A percentile compares a stretch with the other conserved stretches of the same genome.
phyloP scores from a whole-genome alignment of 345 rosid genomes.

The Toxicodendron radicans region DNA sequence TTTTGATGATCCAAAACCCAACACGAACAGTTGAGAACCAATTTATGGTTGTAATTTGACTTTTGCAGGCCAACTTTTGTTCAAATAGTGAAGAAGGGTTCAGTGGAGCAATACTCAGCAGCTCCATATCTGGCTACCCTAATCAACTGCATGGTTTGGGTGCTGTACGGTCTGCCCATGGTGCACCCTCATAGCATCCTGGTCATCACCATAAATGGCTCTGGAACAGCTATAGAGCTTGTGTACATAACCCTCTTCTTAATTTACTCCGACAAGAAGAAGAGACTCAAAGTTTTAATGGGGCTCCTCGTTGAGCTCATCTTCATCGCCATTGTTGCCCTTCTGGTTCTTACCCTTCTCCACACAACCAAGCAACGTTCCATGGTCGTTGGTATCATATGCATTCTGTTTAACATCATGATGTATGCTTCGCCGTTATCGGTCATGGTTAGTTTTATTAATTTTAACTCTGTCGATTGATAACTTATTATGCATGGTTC shows the following conservation, averaged over 20 bases:
- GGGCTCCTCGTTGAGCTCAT: conserved; percentile 36
- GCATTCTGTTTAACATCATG: conserved; percentile 60
- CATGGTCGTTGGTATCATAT: conserved; percentile 52
- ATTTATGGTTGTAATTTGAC: too few species aligned
- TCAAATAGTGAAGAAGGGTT: conserved; percentile 58
- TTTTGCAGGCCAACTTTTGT: conserved; percentile 75
- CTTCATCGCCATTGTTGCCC: conserved; percentile 32
- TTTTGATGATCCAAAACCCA: too few species aligned
- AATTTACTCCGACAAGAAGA: conserved; percentile 38
- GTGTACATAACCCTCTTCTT: conserved; percentile 49
- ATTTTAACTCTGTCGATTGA: conserved; percentile 6
- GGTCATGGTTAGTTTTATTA: conserved; percentile 61
- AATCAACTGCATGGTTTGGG: conserved; percentile 81
- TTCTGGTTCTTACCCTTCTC: conserved; percentile 44
- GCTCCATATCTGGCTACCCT: conserved; percentile 78
- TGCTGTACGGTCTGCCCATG: conserved; percentile 73
- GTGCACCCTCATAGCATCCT: conserved; percentile 68
- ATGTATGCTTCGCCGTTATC: conserved; percentile 91
- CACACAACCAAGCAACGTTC: conserved; percentile 49
- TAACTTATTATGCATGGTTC: not conserved
- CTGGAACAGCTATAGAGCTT: conserved; percentile 61
- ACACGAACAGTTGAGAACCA: too few species aligned
- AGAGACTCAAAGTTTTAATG: conserved; percentile 35
- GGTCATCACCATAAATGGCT: conserved; percentile 71
- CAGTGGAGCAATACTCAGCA: conserved; percentile 79